Evolutionary conservation across 2,329 filamentous ascomycete genomes (phyloP).

Genomic region (Penicillium sp.): DNA sequence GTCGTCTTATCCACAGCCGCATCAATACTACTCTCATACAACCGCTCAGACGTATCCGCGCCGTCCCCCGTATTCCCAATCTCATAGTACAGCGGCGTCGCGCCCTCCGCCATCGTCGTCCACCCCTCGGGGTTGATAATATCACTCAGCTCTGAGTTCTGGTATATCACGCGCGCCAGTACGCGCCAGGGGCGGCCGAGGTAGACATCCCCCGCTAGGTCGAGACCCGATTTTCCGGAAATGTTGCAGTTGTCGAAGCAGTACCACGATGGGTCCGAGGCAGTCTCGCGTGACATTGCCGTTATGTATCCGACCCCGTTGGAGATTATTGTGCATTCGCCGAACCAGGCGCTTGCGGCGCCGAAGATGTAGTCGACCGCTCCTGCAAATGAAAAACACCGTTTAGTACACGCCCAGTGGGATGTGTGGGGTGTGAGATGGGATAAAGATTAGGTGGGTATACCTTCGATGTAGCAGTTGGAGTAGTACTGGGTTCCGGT

Average conservation of each 20-base stretch:
- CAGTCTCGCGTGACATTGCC: slow-evolving; percentile 33
- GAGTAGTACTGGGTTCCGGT: slow-evolving; percentile 40
- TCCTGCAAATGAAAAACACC: slow-evolving; percentile 23
- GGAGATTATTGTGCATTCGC: slow-evolving; percentile 39
- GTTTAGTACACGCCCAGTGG: neutral
- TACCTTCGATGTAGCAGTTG: slow-evolving; percentile 39
- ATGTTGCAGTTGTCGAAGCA: slow-evolving; percentile 37
- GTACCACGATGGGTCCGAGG: slow-evolving; percentile 36
- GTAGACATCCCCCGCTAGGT: slow-evolving; percentile 32
- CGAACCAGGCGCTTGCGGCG: slow-evolving; percentile 35
- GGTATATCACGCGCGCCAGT: slow-evolving; percentile 41
- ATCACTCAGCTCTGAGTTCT: slow-evolving; percentile 33
- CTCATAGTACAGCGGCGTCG: slow-evolving; percentile 39
- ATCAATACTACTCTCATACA: slow-evolving; percentile 29
- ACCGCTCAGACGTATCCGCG: slow-evolving; percentile 24
- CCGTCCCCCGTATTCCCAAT: slow-evolving; percentile 35
- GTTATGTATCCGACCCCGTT: slow-evolving; percentile 39
- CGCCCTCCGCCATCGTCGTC: slow-evolving; percentile 37
- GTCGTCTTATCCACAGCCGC: slow-evolving; percentile 33
- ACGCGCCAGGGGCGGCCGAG: slow-evolving; percentile 42
- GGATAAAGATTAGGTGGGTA: no score
- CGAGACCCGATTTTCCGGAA: slow-evolving; percentile 25
- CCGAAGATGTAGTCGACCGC: slow-evolving; percentile 45
- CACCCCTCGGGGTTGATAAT: slow-evolving; percentile 40
- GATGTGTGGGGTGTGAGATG: neutral